Evolutionary conservation across 129 eudicot genomes (phyloP), one percentile per base, ranked within the genome.

Genomic region (Ambrosia trifida): DNA sequence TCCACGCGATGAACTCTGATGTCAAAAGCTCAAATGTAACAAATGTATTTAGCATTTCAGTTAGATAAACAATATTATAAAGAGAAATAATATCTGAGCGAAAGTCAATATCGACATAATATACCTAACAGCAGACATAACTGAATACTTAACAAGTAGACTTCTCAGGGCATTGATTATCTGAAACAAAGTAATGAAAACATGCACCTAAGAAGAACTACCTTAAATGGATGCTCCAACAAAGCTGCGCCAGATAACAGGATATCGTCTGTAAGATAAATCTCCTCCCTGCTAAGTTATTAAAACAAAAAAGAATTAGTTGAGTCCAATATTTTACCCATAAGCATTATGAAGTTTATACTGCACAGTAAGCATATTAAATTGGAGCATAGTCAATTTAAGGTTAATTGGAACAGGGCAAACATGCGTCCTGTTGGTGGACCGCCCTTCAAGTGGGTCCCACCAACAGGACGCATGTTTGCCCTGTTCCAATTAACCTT

Each of bases 191-290:
- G 43, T 69, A 70, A 62, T 11, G 12, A 50, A 63, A 17, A 9
- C 16, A 63, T 18, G 9, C 41, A 54, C 9, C 11, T 18, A 68
- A 24, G 33, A 68, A 51, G 28, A 16, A 62, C 49, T 91, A 91
- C 97, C 96, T 88, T 83, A 53, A 75, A 75, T 66, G 94, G 85
- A 83, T 91, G 94, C n/a, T 85, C 82, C 85, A 86, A 81, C 66
- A 83, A 72, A 70, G 91, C 88, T 74, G 91, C 87, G 75, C 91
- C 94, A 2, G 91, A 91, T 60, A 81, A 78, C 46, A 91, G 74
- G 63, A 76, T 60, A 61, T 82, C 72, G 32, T 52, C 73, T 59
- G 80, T 33, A 17, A 59, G 63, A 65, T 75, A 47, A 72, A 58
- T 72, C 38, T 84, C 84, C 83, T 72, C 70, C 69, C 91, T 85